Evolutionary conservation across 129 eudicot genomes (phyloP), one percentile per base, ranked within the genome.

Genomic region (Smallanthus sonchifolius): DNA sequence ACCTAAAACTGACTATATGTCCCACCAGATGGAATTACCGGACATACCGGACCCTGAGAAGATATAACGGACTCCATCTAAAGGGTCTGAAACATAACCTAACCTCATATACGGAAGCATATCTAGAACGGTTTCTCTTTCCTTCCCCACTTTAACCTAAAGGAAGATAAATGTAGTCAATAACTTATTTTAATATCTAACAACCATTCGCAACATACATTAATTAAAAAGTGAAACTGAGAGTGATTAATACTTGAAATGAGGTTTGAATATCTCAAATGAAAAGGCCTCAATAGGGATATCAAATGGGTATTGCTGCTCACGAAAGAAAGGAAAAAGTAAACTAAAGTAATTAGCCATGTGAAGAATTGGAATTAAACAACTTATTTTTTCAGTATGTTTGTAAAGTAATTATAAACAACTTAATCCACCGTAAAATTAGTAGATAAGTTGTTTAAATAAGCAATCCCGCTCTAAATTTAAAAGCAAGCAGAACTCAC

Each of bases 241-340:
- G 15, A 70, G 60, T 39, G 73, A 86, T 17, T 49, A 69, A 42
- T 88, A 84, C 98, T 76, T 82, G 89, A 72, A 94, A 90, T 71
- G 59, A 81, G 91, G 99, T 69, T 94, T 94, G 70, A 94, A 94
- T 70, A 94, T 94, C 87, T 94, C 97, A 86, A 88, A 94, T 10
- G 97, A 89, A 83, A 94, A 94, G 56, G 99, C 99, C 83, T 94
- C 99, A 4, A 97, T 88, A 9, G 99, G 99, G 75, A 94, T 94
- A 77, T 94, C 99, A 83, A 83, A 94, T 67, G 99, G 99, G 65
- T 94, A 94, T 94, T 94, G 99, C 99, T 94, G 96, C 83, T 64
- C 75, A 83, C 72, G 4, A 10, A 65, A 62, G 63, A 69, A 54
- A 40, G 16, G 14, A 42, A 40, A 57, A 71, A 28, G 40, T 15